Percentiles rank a stretch among this genome's conserved stretches.
Evolutionary conservation across 2,329 filamentous ascomycete species (phyloP).

Genomic region (Ophiostoma ulmi): DNA sequence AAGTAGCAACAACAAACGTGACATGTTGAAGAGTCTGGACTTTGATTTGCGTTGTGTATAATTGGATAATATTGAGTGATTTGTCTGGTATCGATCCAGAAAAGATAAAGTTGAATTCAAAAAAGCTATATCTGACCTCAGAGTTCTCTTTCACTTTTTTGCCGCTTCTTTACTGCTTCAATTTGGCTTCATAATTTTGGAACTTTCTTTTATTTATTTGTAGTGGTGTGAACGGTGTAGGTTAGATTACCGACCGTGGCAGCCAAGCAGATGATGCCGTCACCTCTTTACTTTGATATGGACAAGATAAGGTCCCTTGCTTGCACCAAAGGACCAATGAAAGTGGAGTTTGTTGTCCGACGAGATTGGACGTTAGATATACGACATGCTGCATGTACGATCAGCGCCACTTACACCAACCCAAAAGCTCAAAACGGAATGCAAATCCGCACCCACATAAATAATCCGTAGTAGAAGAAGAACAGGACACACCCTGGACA

Average conservation of each 20-base stretch:
- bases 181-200: background rate
- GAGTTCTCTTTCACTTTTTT: background rate
- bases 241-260: background rate
- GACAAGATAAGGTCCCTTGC: background rate
- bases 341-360: background rate
- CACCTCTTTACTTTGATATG: background rate
- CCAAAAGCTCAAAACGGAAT: background rate
- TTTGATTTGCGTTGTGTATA: background rate
- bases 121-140: no score
- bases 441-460: background rate
- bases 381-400: background rate
- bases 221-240: background rate
- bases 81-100: background rate
- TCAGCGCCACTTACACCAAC: background rate
- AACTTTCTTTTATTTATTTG: background rate
- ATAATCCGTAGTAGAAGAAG: background rate
- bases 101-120: background rate
- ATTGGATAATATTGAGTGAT: background rate
- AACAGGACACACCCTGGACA: no score
- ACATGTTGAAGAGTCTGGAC: background rate
- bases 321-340: background rate
- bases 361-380: background rate
- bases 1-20: slow-evolving; percentile 14
- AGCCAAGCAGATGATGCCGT: background rate
- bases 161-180: background rate